Base-by-base conservation (phyloP, 805 yeast species). In the Tetrapisispora fleetii region DNA sequence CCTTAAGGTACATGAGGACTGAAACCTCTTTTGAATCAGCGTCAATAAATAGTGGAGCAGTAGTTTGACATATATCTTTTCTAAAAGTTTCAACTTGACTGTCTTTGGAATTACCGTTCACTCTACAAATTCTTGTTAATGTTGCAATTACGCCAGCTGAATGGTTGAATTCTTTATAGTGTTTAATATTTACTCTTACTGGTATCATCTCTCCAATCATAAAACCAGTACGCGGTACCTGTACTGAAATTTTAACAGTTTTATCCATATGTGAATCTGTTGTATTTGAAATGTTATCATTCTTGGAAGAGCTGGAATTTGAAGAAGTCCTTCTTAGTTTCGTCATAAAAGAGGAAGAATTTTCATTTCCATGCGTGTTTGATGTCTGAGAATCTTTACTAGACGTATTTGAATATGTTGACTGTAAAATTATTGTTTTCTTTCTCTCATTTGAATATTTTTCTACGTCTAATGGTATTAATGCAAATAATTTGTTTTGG, bases 181-280 rank as follows among this genome's bases (percentile, higher is more conserved):
- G 96, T 43, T 77, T 72, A 39, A 89, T 70, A 27, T 72, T 65
- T 30, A 90, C 68, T 56, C 79, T 81, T 13, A 90, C 75, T 0
- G 95, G 93, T 0, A 90, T 77, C 1, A 74, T 60, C 59, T 89
- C 96, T 22, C 96, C 96, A 32, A 89, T 73, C 1, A 85, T 67
- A 58, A 75, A 88, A 0, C 96, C 97, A 37, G 82, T 69, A 39
- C 76, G 75, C 1, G 87, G 75, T 6, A 75, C 50, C 28, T 71
- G 70, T 7, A 80, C 75, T 4, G 71, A 58, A 37, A 77, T 62
- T 41, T 62, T 70, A 2, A 75, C 72, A 5, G 67, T 62, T 36
- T 55, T 59, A 10, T 54, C 54, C 17, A 50, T 45, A 16, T 46
- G 47, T n/a, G 33, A 44, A 21, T 57, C 48, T 24, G 28, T 33